Evolutionary conservation across 208 protist species (phyloP), one percentile per base, ranked within the genome.

Genomic region (Leishmania aethiopica): DNA sequence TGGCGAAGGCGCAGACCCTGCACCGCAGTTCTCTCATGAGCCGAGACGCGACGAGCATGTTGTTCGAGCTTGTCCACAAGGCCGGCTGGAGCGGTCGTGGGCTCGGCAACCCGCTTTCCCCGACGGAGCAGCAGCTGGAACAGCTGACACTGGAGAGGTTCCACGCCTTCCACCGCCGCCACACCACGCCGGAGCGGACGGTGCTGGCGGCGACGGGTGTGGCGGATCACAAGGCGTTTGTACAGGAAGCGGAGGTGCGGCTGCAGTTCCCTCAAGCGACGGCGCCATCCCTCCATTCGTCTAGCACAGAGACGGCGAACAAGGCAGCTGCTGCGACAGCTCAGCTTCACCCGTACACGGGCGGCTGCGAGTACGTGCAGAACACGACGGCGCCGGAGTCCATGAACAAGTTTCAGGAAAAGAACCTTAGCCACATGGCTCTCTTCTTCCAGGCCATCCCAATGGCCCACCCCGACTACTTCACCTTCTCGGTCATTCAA

Each of bases 361-460:
- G 95, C 28, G 95, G 95, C 0, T 85, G 82, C 82, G 87, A 88
- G 45, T 79, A 93, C 53, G 79, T 93, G 55, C 91, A 98, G 80
- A 94, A 96, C 86, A 97, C 90, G 1, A 90, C 89, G 15, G 93
- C 94, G n/a, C 96, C 94, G 10, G 93, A 95, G 80, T 96, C 92
- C 75, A 92, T 97, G 89, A 93, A 92, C 82, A 98, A 98, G 86
- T 98, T 98, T 72, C 87, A 96, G 72, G 96, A 98, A 80, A 96
- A 97, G 78, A 97, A 97, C 78, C 84, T 96, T 37, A 97, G 91
- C 59, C 95, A 98, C 87, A 90, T 97, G 45, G 94, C 86, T 0
- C 86, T 98, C 55, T 95, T 97, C 86, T 96, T 94, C 78, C 88
- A 96, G 37, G 94, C 94, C 17, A 84, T 96, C n/a, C 92, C 94